Conservation (phyloP, 257 asterid genomes). For the Lavandula angustifolia region DNA sequence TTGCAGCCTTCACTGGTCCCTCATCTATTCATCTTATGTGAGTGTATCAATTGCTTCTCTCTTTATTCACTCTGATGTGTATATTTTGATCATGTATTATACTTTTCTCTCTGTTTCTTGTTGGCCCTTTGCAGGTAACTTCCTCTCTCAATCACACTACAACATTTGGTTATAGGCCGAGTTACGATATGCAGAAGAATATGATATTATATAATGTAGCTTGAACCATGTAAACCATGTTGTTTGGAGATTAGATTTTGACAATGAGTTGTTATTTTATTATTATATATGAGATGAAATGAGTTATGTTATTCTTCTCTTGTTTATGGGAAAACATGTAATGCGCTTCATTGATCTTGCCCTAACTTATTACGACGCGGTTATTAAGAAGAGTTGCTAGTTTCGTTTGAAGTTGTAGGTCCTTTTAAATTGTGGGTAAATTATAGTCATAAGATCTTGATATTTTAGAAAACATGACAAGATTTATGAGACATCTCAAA, state of each 20-base stretch:
- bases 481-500: too few species aligned
- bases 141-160: neutral
- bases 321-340: too few species aligned
- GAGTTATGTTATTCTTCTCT: too few species aligned
- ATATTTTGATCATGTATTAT: neutral
- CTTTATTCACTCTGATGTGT: neutral
- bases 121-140: conserved; percentile 13
- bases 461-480: too few species aligned
- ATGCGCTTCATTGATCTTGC: too few species aligned
- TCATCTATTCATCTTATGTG: conserved; percentile 86
- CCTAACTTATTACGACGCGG: too few species aligned
- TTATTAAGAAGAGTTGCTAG: too few species aligned
- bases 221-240: neutral
- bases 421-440: too few species aligned
- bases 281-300: neutral
- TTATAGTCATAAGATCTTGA: too few species aligned
- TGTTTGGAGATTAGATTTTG: neutral
- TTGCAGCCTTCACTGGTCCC: conserved; percentile 91
- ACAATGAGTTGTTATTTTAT: neutral
- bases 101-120: neutral
- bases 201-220: too few species aligned
- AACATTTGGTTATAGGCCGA: neutral
- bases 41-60: conserved; percentile 24
- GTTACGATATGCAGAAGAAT: too few species aligned
- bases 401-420: too few species aligned